These are phyloP conservation scores for Verticillium tricorpus DNA, from an alignment of 2,329 filamentous ascomycete species.

Conservation along the genomic window DNA sequence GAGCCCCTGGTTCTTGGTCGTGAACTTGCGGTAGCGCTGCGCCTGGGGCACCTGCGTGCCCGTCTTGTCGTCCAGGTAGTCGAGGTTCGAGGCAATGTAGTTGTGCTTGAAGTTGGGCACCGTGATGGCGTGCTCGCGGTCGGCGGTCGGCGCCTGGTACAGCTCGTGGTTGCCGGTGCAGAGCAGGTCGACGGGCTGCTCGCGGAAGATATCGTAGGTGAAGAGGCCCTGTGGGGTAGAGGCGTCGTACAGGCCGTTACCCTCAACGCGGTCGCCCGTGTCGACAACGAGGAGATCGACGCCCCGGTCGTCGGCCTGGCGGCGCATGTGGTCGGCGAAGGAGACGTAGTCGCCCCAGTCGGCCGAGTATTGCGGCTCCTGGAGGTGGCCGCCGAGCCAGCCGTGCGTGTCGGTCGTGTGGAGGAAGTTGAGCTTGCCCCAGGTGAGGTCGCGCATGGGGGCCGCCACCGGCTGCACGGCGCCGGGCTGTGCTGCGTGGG, in stretches of 20 bases:
- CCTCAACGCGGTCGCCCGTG: slow-evolving; percentile 89
- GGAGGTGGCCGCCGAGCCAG: slow-evolving; percentile 89
- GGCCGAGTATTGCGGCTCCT: slow-evolving; percentile 90
- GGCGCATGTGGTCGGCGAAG: slow-evolving; percentile 77
- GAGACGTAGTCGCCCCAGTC: slow-evolving; percentile 99
- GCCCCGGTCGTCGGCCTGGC: slow-evolving; percentile 71
- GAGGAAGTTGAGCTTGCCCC: slow-evolving; percentile 96
- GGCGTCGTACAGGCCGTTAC: slow-evolving; percentile 90
- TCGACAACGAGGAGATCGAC: slow-evolving; percentile 90
- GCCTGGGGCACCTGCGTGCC: slow-evolving; percentile 72
- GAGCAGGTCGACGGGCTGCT: slow-evolving; percentile 80
- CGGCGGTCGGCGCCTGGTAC: slow-evolving; percentile 74
- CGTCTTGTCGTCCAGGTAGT: slow-evolving; percentile 72
- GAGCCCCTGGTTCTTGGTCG: slow-evolving; percentile 82
- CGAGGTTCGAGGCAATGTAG: slow-evolving; percentile 89
- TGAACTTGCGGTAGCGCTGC: slow-evolving; percentile 81
- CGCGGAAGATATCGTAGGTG: slow-evolving; percentile 79
- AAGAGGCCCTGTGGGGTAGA: slow-evolving; percentile 84
- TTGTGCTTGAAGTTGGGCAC: slow-evolving; percentile 76
- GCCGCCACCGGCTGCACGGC: slow-evolving; percentile 74
- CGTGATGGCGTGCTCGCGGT: slow-evolving; percentile 72
- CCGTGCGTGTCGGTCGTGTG: slow-evolving; percentile 96
- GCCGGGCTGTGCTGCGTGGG: slow-evolving; percentile 64
- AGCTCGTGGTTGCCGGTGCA: slow-evolving; percentile 94
- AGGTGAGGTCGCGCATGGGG: slow-evolving; percentile 77